These are phyloP conservation scores for Phlebiopsis flavidoalba DNA, from an alignment of 768 basidiomycete species.

Conservation along the genomic window DNA sequence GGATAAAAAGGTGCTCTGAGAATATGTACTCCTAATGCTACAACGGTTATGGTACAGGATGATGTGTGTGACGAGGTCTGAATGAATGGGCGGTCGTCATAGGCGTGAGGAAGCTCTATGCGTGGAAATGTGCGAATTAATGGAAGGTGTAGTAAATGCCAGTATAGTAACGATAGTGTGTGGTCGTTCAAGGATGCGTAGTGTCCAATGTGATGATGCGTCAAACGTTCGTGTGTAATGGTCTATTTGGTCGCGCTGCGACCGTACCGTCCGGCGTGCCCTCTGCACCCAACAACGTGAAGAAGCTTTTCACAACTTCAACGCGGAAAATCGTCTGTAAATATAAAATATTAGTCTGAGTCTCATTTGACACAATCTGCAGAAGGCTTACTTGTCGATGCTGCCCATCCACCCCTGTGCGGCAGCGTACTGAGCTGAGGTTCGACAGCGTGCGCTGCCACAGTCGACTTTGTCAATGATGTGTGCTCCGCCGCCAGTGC, in stretches of 20 bases:
- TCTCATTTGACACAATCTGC: neutral
- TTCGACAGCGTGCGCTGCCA: conserved; percentile 8
- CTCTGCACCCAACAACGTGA: neutral
- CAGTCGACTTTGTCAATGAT: conserved; percentile 9
- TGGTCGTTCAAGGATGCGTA: neutral
- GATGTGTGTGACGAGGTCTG: neutral
- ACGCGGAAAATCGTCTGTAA: neutral
- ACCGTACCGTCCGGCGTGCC: neutral
- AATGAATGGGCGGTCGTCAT: neutral
- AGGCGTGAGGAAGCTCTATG: neutral
- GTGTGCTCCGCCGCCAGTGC: conserved; percentile 2
- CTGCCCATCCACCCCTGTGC: conserved; percentile 2
- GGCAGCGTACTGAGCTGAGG: conserved; percentile 3
- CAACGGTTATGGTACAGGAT: neutral
- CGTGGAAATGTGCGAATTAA: neutral
- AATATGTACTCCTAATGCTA: neutral
- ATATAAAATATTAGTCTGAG: neutral
- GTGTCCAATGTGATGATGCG: neutral
- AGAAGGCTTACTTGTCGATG: conserved; percentile 9
- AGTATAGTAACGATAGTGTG: neutral
- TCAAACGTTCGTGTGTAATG: neutral
- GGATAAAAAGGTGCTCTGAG: neutral
- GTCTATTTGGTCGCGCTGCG: neutral
- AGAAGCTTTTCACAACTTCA: conserved; percentile 4
- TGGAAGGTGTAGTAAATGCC: neutral